These are phyloP conservation scores for Paecilomyces sp. DNA, from an alignment of 2,329 filamentous ascomycete species.

Conservation along the genomic window DNA sequence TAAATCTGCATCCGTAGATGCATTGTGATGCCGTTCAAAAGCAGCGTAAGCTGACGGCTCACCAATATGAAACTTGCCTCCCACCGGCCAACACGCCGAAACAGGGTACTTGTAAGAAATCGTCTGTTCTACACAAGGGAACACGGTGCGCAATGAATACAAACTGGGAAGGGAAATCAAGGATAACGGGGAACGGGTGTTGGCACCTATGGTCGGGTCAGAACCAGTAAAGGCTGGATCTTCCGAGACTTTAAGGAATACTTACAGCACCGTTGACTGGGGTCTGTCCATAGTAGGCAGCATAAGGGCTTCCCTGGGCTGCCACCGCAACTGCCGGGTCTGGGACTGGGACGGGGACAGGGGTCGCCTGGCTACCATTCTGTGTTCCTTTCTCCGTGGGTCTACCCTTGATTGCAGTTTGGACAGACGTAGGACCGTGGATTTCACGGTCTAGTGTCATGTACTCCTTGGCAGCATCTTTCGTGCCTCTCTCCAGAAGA, in stretches of 20 bases:
- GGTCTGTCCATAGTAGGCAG: slow-evolving; percentile 9
- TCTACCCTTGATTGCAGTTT: slow-evolving; percentile 22
- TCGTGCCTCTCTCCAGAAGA: slow-evolving; percentile 72
- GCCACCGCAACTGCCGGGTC: slow-evolving; percentile 6
- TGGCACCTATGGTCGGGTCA: neutral
- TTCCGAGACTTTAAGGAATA: neutral
- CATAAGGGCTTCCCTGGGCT: slow-evolving; percentile 3
- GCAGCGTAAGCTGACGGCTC: neutral
- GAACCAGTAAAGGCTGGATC: neutral
- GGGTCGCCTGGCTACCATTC: slow-evolving; percentile 11
- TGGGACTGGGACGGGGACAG: slow-evolving; percentile 3
- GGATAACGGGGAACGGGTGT: neutral
- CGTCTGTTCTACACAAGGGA: neutral
- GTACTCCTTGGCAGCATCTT: slow-evolving; percentile 80
- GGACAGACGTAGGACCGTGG: slow-evolving; percentile 55
- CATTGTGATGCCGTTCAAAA: neutral
- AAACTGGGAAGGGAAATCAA: neutral
- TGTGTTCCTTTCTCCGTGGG: slow-evolving; percentile 16
- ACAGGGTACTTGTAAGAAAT: neutral
- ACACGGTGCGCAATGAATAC: neutral
- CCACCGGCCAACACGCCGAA: neutral
- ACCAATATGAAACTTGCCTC: neutral
- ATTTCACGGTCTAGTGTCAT: slow-evolving; percentile 76
- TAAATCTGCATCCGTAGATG: neutral
- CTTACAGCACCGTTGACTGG: slow-evolving; percentile 2